Conservation (phyloP, 805 yeast genomes). For the Candida ponderosae region DNA sequence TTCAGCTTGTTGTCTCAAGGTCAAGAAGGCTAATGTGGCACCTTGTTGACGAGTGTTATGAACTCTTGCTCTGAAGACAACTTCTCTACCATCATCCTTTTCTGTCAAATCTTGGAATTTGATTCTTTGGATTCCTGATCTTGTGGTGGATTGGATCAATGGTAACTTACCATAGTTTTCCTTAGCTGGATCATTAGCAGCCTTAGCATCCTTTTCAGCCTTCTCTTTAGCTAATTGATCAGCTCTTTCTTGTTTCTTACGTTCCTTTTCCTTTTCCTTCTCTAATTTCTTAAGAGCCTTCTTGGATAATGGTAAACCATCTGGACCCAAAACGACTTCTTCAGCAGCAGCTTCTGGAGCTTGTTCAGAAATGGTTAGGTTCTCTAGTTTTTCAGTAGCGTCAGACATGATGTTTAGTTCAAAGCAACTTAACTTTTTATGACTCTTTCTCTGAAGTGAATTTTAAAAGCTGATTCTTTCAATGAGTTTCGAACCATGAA, state of each 20-base stretch:
- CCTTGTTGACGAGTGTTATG: slow-evolving; percentile 94
- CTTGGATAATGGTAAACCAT: slow-evolving; percentile 79
- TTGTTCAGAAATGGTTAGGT: slow-evolving; percentile 1
- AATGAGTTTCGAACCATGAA: too few relatives aligned
- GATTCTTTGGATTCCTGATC: slow-evolving; percentile 60
- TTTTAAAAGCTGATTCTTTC: too few relatives aligned
- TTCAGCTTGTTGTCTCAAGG: slow-evolving; percentile 84
- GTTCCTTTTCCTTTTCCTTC: slow-evolving; percentile 87
- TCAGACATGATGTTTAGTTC: not conserved
- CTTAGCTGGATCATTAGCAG: slow-evolving; percentile 80
- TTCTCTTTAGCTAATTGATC: slow-evolving; percentile 84
- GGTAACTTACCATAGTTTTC: slow-evolving; percentile 88
- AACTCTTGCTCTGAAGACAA: slow-evolving; percentile 87
- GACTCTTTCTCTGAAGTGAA: too few relatives aligned
- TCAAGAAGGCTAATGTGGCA: slow-evolving; percentile 85
- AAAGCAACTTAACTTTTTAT: too few relatives aligned
- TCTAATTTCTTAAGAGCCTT: slow-evolving; percentile 93
- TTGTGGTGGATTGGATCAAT: slow-evolving; percentile 66
- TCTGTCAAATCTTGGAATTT: slow-evolving; percentile 49
- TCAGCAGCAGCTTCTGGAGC: not conserved
- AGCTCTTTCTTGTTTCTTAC: slow-evolving; percentile 88
- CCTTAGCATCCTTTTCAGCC: slow-evolving; percentile 52
- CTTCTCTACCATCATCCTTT: slow-evolving; percentile 63
- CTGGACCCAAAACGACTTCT: slow-evolving; percentile 38
- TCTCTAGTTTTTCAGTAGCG: slow-evolving; percentile 7